Evolutionary conservation across 1,284 basidiomycete species (phyloP).

Genomic region (Fomitopsis betulina): DNA sequence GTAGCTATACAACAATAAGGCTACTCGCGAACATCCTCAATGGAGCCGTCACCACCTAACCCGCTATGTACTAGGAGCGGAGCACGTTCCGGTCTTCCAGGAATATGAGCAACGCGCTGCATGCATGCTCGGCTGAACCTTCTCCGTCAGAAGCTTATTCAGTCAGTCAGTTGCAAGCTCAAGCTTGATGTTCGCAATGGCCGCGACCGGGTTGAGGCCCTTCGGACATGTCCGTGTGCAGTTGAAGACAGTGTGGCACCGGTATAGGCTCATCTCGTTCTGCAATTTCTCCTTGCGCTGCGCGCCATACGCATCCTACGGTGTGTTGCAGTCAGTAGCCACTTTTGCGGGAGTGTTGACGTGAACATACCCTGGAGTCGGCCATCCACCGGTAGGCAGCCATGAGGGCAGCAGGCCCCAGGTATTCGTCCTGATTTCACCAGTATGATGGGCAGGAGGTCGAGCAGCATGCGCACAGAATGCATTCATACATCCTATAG

Average conservation of each 20-base stretch:
- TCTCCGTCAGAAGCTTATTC: too few relatives aligned
- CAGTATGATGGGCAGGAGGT: conserved; percentile 96
- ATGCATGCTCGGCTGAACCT: neutral
- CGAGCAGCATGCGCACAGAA: conserved; percentile 93
- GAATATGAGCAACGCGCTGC: too few relatives aligned
- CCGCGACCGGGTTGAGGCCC: conserved; percentile 88
- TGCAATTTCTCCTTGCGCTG: conserved; percentile 90
- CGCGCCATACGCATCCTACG: conserved; percentile 73
- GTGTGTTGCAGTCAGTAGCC: neutral
- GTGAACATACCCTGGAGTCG: conserved; percentile 77
- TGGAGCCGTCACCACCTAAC: neutral
- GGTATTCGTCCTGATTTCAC: conserved; percentile 99
- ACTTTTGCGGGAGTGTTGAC: neutral
- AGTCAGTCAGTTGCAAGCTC: conserved; percentile 75
- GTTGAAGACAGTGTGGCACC: conserved; percentile 96
- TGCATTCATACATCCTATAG: conserved; percentile 82
- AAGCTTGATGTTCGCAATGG: conserved; percentile 87
- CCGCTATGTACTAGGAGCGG: too few relatives aligned
- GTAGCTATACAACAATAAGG: neutral
- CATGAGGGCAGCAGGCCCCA: conserved; percentile 96
- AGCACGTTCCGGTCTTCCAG: too few relatives aligned
- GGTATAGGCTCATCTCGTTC: conserved; percentile 92
- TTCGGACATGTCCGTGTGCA: conserved; percentile 93
- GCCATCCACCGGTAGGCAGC: conserved; percentile 97
- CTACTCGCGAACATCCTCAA: neutral